Evolutionary conservation across 1,139 yeast species (phyloP), one percentile per base, ranked within the genome.

Genomic region (Pichiaceae sp.): DNA sequence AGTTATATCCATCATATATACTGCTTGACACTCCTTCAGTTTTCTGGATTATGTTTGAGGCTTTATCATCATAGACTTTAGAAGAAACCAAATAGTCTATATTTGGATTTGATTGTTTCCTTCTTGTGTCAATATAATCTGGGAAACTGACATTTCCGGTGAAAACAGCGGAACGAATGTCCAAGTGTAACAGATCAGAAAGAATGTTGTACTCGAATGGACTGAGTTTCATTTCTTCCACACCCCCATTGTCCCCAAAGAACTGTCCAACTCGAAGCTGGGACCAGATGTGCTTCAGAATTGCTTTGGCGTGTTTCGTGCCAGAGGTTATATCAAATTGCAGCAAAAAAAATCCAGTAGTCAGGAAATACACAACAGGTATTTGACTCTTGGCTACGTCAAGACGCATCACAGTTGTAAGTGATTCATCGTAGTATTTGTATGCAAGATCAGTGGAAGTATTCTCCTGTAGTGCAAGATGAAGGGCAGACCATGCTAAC

Each of bases 101-200:
- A 21, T 38, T 34, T 7, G 41, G 36, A 20, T 36, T 35, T 11
- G 30, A n/a, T 14, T 38, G 31, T n/a, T 20, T 29, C 17, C 32
- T 37, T 14, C 14, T 23, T 6, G 21, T 16, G 9, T 11, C 20
- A 29, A 38, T 24, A 26, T 38, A 38, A 18, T 38, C 41, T 6
- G 41, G 41, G 17, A 38, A 38, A 23, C 36, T 38, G 19, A 38
- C 36, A 28, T 38, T 38, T 12, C 41, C 41, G 17, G 23, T 28
- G 32, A 38, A 38, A 17, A 38, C 23, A 12, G 41, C 19, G 17
- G 41, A 38, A 24, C 39, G 32, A 9, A 38, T 38, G 29, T 38
- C 41, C 12, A 36, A 16, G n/a, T 38, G 28, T 7, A 38, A 35
- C 11, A 38, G 33, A 27, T 27, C 35, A 17, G 24, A 18, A 15